These are phyloP conservation scores for Fomitopsis serialis DNA, from an alignment of 768 basidiomycete species.

Conservation along the genomic window DNA sequence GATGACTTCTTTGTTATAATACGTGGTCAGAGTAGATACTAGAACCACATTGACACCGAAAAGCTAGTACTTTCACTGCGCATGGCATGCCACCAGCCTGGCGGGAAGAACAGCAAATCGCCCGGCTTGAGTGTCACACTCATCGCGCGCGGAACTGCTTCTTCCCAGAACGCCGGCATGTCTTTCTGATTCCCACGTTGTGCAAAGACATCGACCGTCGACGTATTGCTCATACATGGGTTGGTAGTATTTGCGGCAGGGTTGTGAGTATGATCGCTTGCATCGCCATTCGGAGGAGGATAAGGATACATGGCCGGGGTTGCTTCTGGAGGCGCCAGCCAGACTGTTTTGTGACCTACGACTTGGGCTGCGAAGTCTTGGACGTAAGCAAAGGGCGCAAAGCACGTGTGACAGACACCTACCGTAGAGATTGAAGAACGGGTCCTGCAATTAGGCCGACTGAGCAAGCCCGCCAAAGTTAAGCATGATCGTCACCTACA, in stretches of 20 bases:
- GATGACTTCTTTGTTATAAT: no score
- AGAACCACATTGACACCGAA: slow-evolving; percentile 93
- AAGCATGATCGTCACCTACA: slow-evolving; percentile 37
- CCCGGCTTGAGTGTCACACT: slow-evolving; percentile 68
- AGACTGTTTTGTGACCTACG: slow-evolving; percentile 83
- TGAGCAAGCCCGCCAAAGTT: slow-evolving; percentile 6
- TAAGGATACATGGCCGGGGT: slow-evolving; percentile 58
- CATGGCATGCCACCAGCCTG: slow-evolving; percentile 95
- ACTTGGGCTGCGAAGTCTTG: slow-evolving; percentile 63
- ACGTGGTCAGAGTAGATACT: no score
- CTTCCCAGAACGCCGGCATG: slow-evolving; percentile 49
- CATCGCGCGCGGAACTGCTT: slow-evolving; percentile 56
- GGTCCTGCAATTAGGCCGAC: slow-evolving; percentile 62
- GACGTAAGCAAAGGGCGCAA: not conserved
- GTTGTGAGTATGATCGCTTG: slow-evolving; percentile 23
- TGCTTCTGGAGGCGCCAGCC: slow-evolving; percentile 75
- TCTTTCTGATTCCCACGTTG: slow-evolving; percentile 3
- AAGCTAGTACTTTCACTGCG: slow-evolving; percentile 76
- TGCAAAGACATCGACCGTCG: slow-evolving; percentile 75
- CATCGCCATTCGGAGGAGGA: slow-evolving; percentile 13
- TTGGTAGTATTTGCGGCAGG: slow-evolving; percentile 34
- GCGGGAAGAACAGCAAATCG: slow-evolving; percentile 85
- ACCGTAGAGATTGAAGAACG: slow-evolving; percentile 92
- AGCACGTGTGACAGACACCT: slow-evolving; percentile 12
- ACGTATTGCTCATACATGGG: slow-evolving; percentile 74